A percentile compares a stretch with the other conserved stretches of the same genome.
Evolutionary conservation across 1,284 basidiomycete genomes (phyloP).

Genomic region (Xanthoconium separans): DNA sequence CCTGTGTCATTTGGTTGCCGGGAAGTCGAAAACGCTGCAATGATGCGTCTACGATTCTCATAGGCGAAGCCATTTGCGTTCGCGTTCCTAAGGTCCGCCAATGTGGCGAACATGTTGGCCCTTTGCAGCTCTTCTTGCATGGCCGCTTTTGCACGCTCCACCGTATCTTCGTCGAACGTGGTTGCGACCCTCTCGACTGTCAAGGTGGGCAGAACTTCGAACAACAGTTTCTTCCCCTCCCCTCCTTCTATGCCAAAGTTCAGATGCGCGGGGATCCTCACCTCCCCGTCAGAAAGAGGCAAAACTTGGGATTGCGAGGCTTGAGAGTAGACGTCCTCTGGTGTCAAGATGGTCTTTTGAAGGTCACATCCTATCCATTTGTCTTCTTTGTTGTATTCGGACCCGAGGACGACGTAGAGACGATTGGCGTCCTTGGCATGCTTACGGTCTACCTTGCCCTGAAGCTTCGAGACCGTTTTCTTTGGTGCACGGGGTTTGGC

Average conservation of each 20-base stretch:
- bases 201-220: constrained; percentile 56
- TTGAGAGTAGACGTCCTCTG: constrained; percentile 43
- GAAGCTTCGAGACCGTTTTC: constrained; percentile 52
- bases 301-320: constrained; percentile 13
- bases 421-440: constrained; percentile 42
- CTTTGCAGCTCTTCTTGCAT: constrained; percentile 53
- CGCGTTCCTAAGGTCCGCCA: constrained; percentile 86
- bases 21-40: constrained; percentile 74
- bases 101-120: constrained; percentile 62
- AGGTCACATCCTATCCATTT: constrained; percentile 69
- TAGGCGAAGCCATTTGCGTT: constrained; percentile 81
- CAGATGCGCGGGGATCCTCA: constrained; percentile 47
- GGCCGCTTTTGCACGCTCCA: constrained; percentile 19
- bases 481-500: constrained; percentile 38
- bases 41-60: constrained; percentile 82
- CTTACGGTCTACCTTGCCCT: constrained; percentile 45
- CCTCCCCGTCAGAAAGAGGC: constrained; percentile 28
- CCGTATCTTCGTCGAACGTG: constrained; percentile 19
- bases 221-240: constrained; percentile 54
- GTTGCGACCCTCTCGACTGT: constrained; percentile 34
- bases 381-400: constrained; percentile 55
- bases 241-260: constrained; percentile 63
- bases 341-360: constrained; percentile 57
- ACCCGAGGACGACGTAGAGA: constrained; percentile 75
- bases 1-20: constrained; percentile 77